phyloP scores from a whole-genome alignment of 768 basidiomycete species.

The Boletus huronensis region DNA sequence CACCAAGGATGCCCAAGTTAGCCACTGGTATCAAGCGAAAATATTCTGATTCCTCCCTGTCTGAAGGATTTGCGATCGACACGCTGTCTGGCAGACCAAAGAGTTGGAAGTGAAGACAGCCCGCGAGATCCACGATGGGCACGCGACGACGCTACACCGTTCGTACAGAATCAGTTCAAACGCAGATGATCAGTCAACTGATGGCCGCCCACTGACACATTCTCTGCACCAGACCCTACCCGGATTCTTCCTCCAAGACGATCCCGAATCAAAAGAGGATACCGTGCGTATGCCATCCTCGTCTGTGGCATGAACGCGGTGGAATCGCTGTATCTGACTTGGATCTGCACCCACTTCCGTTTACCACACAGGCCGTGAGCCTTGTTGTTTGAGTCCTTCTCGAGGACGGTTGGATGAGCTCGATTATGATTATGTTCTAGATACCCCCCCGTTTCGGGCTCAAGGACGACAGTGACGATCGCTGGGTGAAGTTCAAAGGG shows the following conservation, averaged over 20 bases:
- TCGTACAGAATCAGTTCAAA: neutral
- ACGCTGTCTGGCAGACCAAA: neutral
- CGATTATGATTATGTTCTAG: slow-evolving; percentile 35
- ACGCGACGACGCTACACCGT: slow-evolving; percentile 17
- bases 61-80: neutral
- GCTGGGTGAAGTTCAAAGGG: slow-evolving; percentile 47
- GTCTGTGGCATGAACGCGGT: no score
- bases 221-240: slow-evolving; percentile 2
- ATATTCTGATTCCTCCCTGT: neutral
- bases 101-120: neutral
- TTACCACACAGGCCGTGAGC: slow-evolving; percentile 15
- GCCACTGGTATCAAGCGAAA: neutral
- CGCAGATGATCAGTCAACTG: neutral
- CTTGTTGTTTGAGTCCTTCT: neutral
- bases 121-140: slow-evolving; percentile 12
- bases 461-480: slow-evolving; percentile 44
- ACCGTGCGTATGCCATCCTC: slow-evolving; percentile 7
- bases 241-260: slow-evolving; percentile 21
- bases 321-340: neutral
- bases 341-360: neutral
- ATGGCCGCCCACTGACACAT: neutral
- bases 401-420: neutral
- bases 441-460: slow-evolving; percentile 58
- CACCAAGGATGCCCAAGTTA: neutral
- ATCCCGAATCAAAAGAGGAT: slow-evolving; percentile 10